Evolutionary conservation across 768 basidiomycete genomes (phyloP).

Genomic region (Boletus huronensis): DNA sequence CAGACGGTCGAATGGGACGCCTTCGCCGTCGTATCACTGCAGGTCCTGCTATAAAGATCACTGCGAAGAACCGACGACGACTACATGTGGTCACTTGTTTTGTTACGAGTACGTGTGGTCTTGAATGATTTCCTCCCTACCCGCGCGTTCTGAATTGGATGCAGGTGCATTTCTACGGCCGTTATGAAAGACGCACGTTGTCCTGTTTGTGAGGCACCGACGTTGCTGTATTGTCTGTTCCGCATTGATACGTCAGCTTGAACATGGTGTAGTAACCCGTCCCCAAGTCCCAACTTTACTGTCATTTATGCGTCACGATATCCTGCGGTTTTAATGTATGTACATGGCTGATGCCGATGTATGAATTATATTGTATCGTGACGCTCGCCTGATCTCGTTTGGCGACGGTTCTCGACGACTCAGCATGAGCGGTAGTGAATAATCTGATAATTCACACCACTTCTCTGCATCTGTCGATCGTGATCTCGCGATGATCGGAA

Average conservation of each 20-base stretch:
- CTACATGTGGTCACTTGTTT: constrained; percentile 63
- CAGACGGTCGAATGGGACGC: constrained; percentile 8
- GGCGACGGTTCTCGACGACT: neutral
- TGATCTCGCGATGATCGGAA: neutral
- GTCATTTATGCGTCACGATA: neutral
- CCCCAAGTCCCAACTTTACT: neutral
- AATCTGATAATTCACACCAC: neutral
- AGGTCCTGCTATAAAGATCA: constrained; percentile 47
- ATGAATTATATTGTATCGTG: neutral
- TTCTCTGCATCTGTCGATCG: neutral
- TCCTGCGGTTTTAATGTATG: neutral
- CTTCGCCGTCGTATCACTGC: constrained; percentile 38
- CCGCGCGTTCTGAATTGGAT: neutral
- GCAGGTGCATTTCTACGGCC: constrained; percentile 52
- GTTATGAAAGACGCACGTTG: constrained; percentile 47
- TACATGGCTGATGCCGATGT: constrained; percentile 2
- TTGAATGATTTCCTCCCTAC: neutral
- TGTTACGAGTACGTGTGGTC: constrained; percentile 41
- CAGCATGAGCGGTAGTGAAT: neutral
- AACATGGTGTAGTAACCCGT: neutral
- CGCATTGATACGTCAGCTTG: constrained; percentile 40
- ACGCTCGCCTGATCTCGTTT: neutral
- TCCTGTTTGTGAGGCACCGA: constrained; percentile 50
- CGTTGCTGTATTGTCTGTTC: constrained; percentile 55
- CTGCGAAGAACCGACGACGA: constrained; percentile 54